Evolutionary conservation across 2,329 filamentous ascomycete genomes (phyloP).

Genomic region (Penicillium nordicum): DNA sequence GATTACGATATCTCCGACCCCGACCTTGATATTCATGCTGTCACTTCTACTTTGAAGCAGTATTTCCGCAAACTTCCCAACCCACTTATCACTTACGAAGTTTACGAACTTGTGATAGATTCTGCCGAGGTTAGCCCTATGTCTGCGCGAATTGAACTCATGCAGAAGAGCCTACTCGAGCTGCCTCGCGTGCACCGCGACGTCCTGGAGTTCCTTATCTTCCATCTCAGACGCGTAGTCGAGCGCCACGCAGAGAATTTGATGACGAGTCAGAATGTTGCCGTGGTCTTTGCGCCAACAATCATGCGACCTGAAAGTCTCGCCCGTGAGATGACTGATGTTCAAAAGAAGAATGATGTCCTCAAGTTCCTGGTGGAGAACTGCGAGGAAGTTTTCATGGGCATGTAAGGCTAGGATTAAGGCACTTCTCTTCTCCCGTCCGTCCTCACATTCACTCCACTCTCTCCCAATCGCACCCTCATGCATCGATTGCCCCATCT

Average conservation of each 20-base stretch:
- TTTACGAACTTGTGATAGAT: constrained; percentile 86
- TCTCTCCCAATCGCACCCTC: background rate
- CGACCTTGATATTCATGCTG: constrained; percentile 89
- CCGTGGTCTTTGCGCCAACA: constrained; percentile 95
- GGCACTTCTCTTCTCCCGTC: background rate
- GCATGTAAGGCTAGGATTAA: constrained; percentile 30
- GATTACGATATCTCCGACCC: constrained; percentile 93
- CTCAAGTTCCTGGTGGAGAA: constrained; percentile 93
- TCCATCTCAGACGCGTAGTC: constrained; percentile 86
- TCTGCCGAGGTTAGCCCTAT: constrained; percentile 59
- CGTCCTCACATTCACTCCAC: background rate
- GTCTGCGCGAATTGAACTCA: constrained; percentile 64
- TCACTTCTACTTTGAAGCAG: constrained; percentile 93
- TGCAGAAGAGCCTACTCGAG: constrained; percentile 70
- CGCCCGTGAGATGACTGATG: constrained; percentile 93
- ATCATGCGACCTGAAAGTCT: constrained; percentile 91
- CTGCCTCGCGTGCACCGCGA: constrained; percentile 82
- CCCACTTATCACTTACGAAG: constrained; percentile 84
- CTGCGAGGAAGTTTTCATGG: constrained; percentile 72
- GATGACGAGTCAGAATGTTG: constrained; percentile 95
- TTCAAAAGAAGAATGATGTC: constrained; percentile 86
- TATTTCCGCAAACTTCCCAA: constrained; percentile 92
- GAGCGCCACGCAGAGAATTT: constrained; percentile 79
- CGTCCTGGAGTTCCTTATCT: constrained; percentile 88
- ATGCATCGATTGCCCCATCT: background rate